Conservation (phyloP, 805 yeast species). For the Soucietia sequanensis region DNA sequence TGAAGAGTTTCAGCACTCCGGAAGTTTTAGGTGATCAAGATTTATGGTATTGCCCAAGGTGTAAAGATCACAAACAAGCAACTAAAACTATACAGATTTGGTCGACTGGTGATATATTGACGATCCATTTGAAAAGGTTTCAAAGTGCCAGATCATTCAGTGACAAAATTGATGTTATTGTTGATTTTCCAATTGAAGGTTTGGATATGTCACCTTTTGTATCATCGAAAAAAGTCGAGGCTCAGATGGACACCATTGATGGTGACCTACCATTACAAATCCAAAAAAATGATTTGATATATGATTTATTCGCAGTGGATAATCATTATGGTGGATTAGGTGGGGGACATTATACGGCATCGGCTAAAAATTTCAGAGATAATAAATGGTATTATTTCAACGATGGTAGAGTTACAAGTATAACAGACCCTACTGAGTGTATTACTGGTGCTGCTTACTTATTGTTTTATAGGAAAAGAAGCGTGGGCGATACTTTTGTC, state of each 20-base stretch:
- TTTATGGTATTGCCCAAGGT: conserved; percentile 89
- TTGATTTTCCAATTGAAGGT: conserved; percentile 83
- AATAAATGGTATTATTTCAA: conserved; percentile 86
- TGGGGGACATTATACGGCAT: conserved; percentile 96
- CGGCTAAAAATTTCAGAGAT: conserved; percentile 75
- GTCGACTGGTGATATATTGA: conserved; percentile 89
- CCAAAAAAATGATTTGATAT: conserved; percentile 37
- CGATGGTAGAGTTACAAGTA: conserved; percentile 69
- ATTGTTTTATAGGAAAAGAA: conserved; percentile 70
- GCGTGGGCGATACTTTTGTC: conserved; percentile 21
- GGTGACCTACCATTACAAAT: conserved; percentile 1
- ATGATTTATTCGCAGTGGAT: conserved; percentile 90
- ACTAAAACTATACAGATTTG: conserved; percentile 88
- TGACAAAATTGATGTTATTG: conserved; percentile 83
- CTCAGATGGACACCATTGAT: conserved; percentile 22
- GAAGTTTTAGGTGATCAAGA: conserved; percentile 88
- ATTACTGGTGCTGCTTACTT: conserved; percentile 82
- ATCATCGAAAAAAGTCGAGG: conserved; percentile 20
- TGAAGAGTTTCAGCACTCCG: conserved; percentile 69
- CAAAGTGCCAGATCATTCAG: conserved; percentile 81
- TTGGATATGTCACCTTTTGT: conserved; percentile 70
- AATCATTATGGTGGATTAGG: conserved; percentile 96
- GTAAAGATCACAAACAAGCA: conserved; percentile 88
- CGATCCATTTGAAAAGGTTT: conserved; percentile 88
- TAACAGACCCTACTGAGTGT: conserved; percentile 57